Base-by-base conservation (phyloP, 305 asterid genomes). In the Caryopteris hybrid region DNA sequence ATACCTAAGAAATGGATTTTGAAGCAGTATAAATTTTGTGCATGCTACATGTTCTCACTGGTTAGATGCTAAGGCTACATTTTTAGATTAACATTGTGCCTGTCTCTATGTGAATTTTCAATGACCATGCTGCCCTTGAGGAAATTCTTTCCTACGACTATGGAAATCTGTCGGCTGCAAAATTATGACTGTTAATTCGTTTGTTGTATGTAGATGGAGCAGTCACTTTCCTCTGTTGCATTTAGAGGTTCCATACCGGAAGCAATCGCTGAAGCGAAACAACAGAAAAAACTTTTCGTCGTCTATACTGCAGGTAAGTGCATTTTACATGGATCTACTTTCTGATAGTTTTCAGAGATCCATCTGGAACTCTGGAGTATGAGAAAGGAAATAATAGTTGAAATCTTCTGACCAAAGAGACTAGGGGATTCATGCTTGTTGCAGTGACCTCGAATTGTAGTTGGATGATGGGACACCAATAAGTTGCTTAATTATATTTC, bases 201-300 rank as follows among this genome's bases (percentile, higher is more conserved):
- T 18, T 71, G 20, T 61, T 69, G 21, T 66, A 12, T 61, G 58
- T 76, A 93, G 97, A 93, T 93, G 98, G 96, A 80, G 64, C 85
- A 64, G 52, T 75, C 90, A 58, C 84, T 92, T 70, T 83, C 90
- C 34, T 79, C 94, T 63, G 94, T 86, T 57, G 78, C 88, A 54
- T 90, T 83, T 80, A 87, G 73, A 83, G 98, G 98, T 74, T 84
- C 97, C 60, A 77, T 90, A 56, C 23, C 46, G 7, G 95, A 88
- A 80, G 97, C 98, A 76, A 83, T 93, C 74, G 48, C 82, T 57
- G 92, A 86, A 83, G 97, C 98, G 29, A 88, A 90, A 64, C 87
- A 60, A 59, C 88, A 90, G 78, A 86, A 87, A 88, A 93, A 93
- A 78, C 95, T 90, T 33, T 90, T 93, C 78, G 89, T 93, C 12